Evolutionary conservation across 129 eudicot species (phyloP).

Genomic region (Chrysanthemum seticuspe): DNA sequence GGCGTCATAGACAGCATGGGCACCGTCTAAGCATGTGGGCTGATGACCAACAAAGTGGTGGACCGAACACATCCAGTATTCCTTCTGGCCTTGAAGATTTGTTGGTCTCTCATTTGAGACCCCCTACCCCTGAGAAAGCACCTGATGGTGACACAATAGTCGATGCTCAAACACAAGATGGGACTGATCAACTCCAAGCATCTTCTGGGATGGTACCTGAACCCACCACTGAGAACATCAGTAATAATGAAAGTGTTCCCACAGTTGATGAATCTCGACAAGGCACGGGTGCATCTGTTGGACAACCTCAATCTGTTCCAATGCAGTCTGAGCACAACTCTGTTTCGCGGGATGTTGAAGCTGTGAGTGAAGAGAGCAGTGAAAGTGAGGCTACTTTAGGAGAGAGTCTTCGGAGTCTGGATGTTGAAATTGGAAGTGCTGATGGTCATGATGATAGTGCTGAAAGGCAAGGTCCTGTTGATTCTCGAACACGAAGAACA

Average conservation of each 20-base stretch:
- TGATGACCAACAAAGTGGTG: constrained; percentile 72
- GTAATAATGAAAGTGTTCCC: constrained; percentile 35
- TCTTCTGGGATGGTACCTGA: constrained; percentile 51
- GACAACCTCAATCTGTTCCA: constrained; percentile 60
- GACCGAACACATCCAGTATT: constrained; percentile 66
- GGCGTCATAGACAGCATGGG: constrained; percentile 95
- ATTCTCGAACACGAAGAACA: constrained; percentile 41
- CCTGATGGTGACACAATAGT: constrained; percentile 40
- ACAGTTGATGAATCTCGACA: constrained; percentile 34
- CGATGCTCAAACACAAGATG: constrained; percentile 52
- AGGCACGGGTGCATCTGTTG: constrained; percentile 32
- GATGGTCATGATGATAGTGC: constrained; percentile 97
- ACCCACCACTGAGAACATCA: constrained; percentile 38
- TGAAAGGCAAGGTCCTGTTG: constrained; percentile 40
- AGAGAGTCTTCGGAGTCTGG: constrained; percentile 92
- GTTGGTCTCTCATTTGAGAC: constrained; percentile 74
- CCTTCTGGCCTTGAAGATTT: constrained; percentile 90
- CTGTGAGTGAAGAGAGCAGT: constrained; percentile 94
- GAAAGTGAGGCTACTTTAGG: constrained; percentile 97
- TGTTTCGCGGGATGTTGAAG: constrained; percentile 82
- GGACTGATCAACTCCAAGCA: constrained; percentile 43
- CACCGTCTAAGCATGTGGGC: constrained; percentile 82
- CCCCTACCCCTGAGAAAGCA: constrained; percentile 55
- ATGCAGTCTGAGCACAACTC: constrained; percentile 85
- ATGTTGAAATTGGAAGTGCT: constrained; percentile 98